These are phyloP conservation scores for Hansenula lynferdii DNA, from an alignment of 1,139 yeast species.

Conservation along the genomic window DNA sequence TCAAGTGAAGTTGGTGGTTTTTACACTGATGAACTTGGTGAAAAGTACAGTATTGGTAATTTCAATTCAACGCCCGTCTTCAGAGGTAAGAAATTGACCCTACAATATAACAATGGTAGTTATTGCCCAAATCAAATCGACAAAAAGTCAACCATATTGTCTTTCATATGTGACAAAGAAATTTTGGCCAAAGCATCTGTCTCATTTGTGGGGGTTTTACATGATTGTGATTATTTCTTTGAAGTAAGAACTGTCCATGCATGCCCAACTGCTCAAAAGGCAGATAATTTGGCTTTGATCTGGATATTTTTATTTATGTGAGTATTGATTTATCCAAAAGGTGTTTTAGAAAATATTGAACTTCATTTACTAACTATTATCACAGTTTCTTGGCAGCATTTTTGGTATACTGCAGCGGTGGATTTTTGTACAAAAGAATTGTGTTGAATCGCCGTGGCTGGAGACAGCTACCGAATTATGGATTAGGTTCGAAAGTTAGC, in stretches of 20 bases:
- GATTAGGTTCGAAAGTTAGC: slow-evolving; percentile 22
- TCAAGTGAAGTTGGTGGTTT: slow-evolving; percentile 60
- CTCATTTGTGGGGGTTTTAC: slow-evolving; percentile 63
- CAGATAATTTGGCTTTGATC: slow-evolving; percentile 50
- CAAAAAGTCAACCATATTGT: slow-evolving; percentile 60
- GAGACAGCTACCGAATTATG: slow-evolving; percentile 26
- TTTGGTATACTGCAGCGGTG: slow-evolving; percentile 52
- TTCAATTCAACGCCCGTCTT: slow-evolving; percentile 55
- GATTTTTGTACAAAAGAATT: slow-evolving; percentile 39
- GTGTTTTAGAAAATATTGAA: background rate
- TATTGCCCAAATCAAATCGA: slow-evolving; percentile 51
- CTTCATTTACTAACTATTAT: slow-evolving; percentile 22
- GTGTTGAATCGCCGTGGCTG: slow-evolving; percentile 27
- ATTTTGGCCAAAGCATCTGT: slow-evolving; percentile 61
- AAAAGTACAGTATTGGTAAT: slow-evolving; percentile 63
- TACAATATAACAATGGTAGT: slow-evolving; percentile 72
- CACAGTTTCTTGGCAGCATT: slow-evolving; percentile 45
- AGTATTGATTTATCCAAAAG: background rate
- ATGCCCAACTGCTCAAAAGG: slow-evolving; percentile 57
- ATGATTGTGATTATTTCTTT: slow-evolving; percentile 80
- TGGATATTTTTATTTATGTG: slow-evolving; percentile 53
- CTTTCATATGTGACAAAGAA: slow-evolving; percentile 79
- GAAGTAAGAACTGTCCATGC: slow-evolving; percentile 87
- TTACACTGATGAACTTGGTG: slow-evolving; percentile 49
- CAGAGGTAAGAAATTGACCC: slow-evolving; percentile 65